Evolutionary conservation across 2,329 filamentous ascomycete genomes (phyloP).

Genomic region (Colletotrichum somersetense): DNA sequence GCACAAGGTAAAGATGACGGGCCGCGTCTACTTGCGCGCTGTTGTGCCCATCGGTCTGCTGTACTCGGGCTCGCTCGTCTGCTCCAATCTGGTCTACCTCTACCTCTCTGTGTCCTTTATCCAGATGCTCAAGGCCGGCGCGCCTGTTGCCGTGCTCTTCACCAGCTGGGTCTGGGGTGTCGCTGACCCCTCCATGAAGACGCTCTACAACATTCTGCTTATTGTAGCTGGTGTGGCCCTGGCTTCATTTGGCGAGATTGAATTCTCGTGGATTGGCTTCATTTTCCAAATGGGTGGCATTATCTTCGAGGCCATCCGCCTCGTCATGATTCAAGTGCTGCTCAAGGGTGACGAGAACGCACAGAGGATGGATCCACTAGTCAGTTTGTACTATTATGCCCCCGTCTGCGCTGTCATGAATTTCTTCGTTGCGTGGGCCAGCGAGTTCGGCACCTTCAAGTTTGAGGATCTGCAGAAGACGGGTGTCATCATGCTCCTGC

Average conservation of each 20-base stretch:
- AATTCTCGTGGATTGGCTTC: conserved; percentile 75
- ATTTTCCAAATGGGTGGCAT: conserved; percentile 81
- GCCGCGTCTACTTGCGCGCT: conserved; percentile 70
- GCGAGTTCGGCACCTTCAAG: conserved; percentile 76
- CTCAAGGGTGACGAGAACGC: conserved; percentile 74
- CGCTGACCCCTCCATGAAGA: conserved; percentile 59
- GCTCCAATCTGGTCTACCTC: conserved; percentile 76
- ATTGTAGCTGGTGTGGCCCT: conserved; percentile 67
- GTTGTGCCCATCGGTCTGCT: conserved; percentile 76
- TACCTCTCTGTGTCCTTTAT: conserved; percentile 77
- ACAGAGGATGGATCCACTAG: conserved; percentile 88
- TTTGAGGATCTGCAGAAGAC: conserved; percentile 74
- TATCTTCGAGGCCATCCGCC: conserved; percentile 82
- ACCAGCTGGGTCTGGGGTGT: conserved; percentile 72
- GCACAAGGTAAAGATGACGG: conserved; percentile 71
- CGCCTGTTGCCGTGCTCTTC: conserved; percentile 75
- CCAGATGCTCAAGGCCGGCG: conserved; percentile 78
- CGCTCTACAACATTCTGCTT: conserved; percentile 62
- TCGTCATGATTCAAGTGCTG: conserved; percentile 88
- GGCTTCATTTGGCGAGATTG: conserved; percentile 73
- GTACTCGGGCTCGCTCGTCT: conserved; percentile 75
- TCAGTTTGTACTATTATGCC: conserved; percentile 91
- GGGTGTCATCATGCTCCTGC: conserved; percentile 74
- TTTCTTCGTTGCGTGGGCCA: conserved; percentile 74
- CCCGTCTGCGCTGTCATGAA: conserved; percentile 89